Evolutionary conservation across 148 eudicot species (phyloP).

Genomic region (Agrostemma githago): DNA sequence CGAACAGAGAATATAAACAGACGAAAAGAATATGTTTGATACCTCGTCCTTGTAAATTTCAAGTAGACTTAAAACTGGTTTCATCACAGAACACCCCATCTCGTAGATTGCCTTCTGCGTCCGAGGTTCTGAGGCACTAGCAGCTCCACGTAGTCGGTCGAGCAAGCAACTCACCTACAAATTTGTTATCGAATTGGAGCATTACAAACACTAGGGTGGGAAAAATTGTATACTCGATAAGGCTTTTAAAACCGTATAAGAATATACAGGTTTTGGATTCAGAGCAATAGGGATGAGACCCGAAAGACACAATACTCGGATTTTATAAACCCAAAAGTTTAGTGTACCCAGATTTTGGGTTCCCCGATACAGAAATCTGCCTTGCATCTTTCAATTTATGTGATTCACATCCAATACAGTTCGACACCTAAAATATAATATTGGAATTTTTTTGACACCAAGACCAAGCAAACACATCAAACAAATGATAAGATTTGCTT

Average conservation of each 20-base stretch:
- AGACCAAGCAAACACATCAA: not conserved
- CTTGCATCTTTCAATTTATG: not conserved
- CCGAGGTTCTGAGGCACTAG: conserved; percentile 89
- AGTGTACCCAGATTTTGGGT: not conserved
- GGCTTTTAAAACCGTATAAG: not conserved
- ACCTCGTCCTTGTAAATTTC: conserved; percentile 92
- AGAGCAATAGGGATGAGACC: not conserved
- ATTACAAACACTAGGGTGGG: not conserved
- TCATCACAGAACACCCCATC: conserved; percentile 73
- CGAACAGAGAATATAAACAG: not conserved
- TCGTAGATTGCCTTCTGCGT: conserved; percentile 87
- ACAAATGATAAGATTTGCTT: not conserved
- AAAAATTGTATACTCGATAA: not conserved
- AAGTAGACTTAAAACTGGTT: conserved; percentile 62
- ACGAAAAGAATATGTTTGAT: conserved; percentile 15
- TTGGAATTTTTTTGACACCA: not conserved
- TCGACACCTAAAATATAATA: too few species aligned
- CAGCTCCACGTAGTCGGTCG: conserved; percentile 95
- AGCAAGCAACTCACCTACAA: conserved; percentile 76
- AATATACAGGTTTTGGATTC: too few species aligned
- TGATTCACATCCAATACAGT: not conserved
- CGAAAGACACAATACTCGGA: not conserved
- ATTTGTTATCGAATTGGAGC: conserved; percentile 9
- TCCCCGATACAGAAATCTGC: not conserved
- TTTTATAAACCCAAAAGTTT: not conserved